These are phyloP conservation scores for Entamoeba dispar DNA, from an alignment of 208 protist genomes.

Conservation along the genomic window DNA sequence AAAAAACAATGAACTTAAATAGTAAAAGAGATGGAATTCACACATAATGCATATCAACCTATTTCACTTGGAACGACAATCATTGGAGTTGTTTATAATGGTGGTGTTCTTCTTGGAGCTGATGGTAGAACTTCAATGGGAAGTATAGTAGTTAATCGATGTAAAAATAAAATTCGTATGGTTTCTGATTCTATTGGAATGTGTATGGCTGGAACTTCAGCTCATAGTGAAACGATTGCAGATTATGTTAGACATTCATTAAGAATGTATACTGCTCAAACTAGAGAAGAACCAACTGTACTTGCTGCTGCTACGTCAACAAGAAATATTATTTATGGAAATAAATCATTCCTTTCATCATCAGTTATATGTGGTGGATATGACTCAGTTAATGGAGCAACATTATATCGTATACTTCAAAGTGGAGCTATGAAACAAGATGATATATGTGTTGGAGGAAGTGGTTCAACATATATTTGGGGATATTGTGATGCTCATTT, in stretches of 20 bases:
- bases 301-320: conserved; percentile 75
- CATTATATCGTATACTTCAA: conserved; percentile 73
- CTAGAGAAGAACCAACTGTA: conserved; percentile 57
- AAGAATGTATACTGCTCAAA: conserved; percentile 57
- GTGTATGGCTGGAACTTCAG: conserved; percentile 83
- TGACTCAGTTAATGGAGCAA: conserved; percentile 73
- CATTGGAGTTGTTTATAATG: conserved; percentile 1
- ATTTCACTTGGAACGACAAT: conserved; percentile 3
- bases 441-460: conserved; percentile 26
- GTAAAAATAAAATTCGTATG: conserved; percentile 83
- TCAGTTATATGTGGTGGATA: conserved; percentile 87
- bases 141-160: conserved; percentile 76
- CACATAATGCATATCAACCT: neutral
- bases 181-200: conserved; percentile 78
- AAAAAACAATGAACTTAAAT: neutral
- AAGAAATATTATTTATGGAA: conserved; percentile 75
- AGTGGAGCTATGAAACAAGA: conserved; percentile 23
- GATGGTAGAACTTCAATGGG: neutral
- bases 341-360: conserved; percentile 75
- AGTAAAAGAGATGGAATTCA: neutral
- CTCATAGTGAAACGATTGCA: conserved; percentile 81
- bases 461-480: conserved; percentile 89
- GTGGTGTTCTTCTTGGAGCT: conserved; percentile 1
- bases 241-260: conserved; percentile 68
- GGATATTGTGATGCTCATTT: conserved; percentile 86